A percentile compares a stretch with the other conserved stretches of the same genome.
phyloP scores from a whole-genome alignment of 371 early-diverging fungal species.

The Quaeritorhiza haematococci region DNA sequence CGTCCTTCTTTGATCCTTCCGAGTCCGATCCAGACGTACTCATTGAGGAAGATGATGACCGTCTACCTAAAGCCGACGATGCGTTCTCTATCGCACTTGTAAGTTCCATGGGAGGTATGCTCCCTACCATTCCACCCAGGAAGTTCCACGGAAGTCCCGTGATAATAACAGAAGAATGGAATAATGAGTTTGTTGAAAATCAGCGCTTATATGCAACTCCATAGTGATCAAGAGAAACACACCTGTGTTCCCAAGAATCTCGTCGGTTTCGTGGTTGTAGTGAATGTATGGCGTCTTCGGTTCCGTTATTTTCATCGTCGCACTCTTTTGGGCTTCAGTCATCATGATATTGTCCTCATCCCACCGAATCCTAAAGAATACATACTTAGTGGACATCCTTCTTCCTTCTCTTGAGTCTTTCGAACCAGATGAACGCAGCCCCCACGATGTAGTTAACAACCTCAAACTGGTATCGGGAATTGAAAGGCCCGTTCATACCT shows the following conservation, averaged over 20 bases:
- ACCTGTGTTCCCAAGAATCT: constrained; percentile 46
- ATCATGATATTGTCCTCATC: constrained; percentile 89
- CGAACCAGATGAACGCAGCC: too few species aligned
- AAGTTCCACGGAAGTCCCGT: too few species aligned
- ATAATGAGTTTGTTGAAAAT: not conserved
- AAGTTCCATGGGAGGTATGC: constrained; percentile 37
- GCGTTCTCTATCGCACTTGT: constrained; percentile 20
- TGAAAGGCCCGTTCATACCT: too few species aligned
- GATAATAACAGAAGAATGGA: constrained; percentile 2
- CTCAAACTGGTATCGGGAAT: too few species aligned
- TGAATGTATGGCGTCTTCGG: constrained; percentile 94
- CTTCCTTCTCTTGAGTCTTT: too few species aligned
- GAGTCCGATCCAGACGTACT: constrained; percentile 13
- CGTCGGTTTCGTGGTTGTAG: constrained; percentile 75
- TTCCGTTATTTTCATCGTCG: constrained; percentile 94
- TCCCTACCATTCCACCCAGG: too few species aligned
- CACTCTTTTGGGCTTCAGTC: constrained; percentile 84
- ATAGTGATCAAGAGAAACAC: not conserved
- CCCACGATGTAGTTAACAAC: too few species aligned
- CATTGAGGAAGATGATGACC: constrained; percentile 7
- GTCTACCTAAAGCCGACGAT: too few species aligned
- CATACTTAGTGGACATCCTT: too few species aligned
- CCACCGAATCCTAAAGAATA: constrained; percentile 58
- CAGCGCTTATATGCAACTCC: too few species aligned
- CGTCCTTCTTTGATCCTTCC: not conserved